Evolutionary conservation across 805 yeast species (phyloP).

Genomic region (Yamadazyma tumulicola): DNA sequence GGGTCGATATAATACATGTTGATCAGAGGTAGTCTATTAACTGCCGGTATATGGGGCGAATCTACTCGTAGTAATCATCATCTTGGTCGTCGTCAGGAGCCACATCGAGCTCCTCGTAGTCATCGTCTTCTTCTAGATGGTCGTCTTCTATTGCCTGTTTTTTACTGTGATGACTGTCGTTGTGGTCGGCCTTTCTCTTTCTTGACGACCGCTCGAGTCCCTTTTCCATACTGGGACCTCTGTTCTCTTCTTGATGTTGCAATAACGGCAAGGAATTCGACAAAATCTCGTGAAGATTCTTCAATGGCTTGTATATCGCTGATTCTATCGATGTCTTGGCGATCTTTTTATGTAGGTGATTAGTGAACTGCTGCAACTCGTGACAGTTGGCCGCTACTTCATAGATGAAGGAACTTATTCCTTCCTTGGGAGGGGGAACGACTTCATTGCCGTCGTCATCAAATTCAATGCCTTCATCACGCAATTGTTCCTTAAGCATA

Average conservation of each 20-base stretch:
- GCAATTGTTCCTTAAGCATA: constrained; percentile 25
- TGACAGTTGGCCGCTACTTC: constrained; percentile 32
- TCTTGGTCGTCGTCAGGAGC: constrained; percentile 8
- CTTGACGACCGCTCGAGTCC: constrained; percentile 14
- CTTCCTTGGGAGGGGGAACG: background rate
- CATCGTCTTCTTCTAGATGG: constrained; percentile 17
- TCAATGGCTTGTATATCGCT: constrained; percentile 23
- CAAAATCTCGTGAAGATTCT: constrained; percentile 28
- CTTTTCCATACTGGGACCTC: constrained; percentile 1
- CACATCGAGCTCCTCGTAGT: constrained; percentile 15
- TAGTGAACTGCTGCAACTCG: constrained; percentile 26
- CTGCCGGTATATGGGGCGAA: background rate
- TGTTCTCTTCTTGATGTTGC: constrained; percentile 19
- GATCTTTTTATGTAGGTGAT: constrained; percentile 19
- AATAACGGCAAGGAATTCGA: constrained; percentile 25
- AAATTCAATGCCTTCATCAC: constrained; percentile 32
- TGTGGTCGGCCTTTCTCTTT: constrained; percentile 19
- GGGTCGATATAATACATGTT: too few relatives aligned
- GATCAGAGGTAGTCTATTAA: too few relatives aligned
- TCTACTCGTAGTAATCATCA: constrained; percentile 4
- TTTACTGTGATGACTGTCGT: constrained; percentile 12
- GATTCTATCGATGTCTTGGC: constrained; percentile 18
- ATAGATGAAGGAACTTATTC: constrained; percentile 22
- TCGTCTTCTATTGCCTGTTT: constrained; percentile 10
- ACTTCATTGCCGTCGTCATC: constrained; percentile 30